These are phyloP conservation scores for Allium fistulosum DNA, from an alignment of 106 monocot genomes.

Conservation along the genomic window DNA sequence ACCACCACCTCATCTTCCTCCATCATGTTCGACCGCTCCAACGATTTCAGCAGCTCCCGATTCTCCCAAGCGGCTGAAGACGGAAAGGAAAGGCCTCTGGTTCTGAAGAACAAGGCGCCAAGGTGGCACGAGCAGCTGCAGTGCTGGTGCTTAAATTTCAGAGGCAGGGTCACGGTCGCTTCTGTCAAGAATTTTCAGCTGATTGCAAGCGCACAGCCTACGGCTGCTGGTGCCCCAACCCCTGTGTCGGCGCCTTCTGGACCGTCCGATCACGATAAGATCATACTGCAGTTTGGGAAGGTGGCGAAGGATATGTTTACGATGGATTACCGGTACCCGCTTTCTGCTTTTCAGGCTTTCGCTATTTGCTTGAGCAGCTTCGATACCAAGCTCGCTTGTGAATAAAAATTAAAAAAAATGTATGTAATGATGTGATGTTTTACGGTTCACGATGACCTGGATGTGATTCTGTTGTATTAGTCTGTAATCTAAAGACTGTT, in stretches of 20 bases:
- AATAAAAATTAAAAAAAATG: conserved; percentile 16
- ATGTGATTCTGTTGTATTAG: background rate
- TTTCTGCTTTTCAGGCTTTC: conserved; percentile 79
- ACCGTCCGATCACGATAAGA: conserved; percentile 47
- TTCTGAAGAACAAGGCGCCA: conserved; percentile 61
- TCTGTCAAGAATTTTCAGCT: conserved; percentile 88
- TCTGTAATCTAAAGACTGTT: background rate
- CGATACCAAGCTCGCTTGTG: conserved; percentile 69
- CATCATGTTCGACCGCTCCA: conserved; percentile 22
- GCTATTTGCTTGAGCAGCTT: conserved; percentile 82
- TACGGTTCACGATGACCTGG: background rate
- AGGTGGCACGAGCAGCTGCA: conserved; percentile 83
- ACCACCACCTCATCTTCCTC: conserved; percentile 21
- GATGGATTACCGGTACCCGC: conserved; percentile 69
- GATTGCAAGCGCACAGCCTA: conserved; percentile 32
- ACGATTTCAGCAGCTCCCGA: conserved; percentile 36
- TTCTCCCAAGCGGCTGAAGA: conserved; percentile 26
- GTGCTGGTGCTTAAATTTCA: conserved; percentile 79
- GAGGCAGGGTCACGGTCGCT: conserved; percentile 62
- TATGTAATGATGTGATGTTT: background rate
- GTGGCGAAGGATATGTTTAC: conserved; percentile 72
- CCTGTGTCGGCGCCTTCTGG: conserved; percentile 18
- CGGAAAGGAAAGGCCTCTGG: conserved; percentile 31
- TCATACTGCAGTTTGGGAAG: conserved; percentile 73
- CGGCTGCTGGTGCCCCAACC: conserved; percentile 33